These are phyloP conservation scores for Ogataea polymorpha DNA, from an alignment of 805 yeast species.

Conservation along the genomic window DNA sequence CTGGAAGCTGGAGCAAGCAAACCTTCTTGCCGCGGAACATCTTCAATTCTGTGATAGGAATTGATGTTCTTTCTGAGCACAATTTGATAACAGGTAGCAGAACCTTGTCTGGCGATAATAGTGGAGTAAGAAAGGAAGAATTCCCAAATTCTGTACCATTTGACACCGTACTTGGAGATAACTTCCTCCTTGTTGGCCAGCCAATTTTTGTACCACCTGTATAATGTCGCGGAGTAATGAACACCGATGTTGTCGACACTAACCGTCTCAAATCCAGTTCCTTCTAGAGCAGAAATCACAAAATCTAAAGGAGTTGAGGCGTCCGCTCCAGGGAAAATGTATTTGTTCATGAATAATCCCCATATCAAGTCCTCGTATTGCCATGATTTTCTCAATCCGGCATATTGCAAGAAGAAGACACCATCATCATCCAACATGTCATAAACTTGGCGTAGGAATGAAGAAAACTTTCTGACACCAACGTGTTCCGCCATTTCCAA, in stretches of 20 bases:
- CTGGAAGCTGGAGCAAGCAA: slow-evolving; percentile 54
- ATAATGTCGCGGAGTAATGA: slow-evolving; percentile 84
- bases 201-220: slow-evolving; percentile 97
- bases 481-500: slow-evolving; percentile 96
- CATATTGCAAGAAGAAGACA: slow-evolving; percentile 78
- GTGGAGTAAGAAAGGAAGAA: slow-evolving; percentile 80
- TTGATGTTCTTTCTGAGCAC: slow-evolving; percentile 87
- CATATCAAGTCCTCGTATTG: slow-evolving; percentile 91
- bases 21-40: slow-evolving; percentile 76
- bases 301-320: slow-evolving; percentile 92
- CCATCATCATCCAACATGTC: slow-evolving; percentile 93
- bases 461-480: slow-evolving; percentile 78
- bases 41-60: slow-evolving; percentile 78
- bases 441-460: slow-evolving; percentile 75
- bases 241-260: slow-evolving; percentile 87
- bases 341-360: slow-evolving; percentile 96
- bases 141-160: slow-evolving; percentile 95
- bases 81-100: slow-evolving; percentile 89
- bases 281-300: slow-evolving; percentile 73
- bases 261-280: slow-evolving; percentile 81
- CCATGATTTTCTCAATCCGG: slow-evolving; percentile 90
- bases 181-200: slow-evolving; percentile 74
- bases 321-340: slow-evolving; percentile 96
- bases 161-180: slow-evolving; percentile 74
- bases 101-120: slow-evolving; percentile 87